Conservation (phyloP, 371 early-diverging fungal genomes). For the Mucor sp. region DNA sequence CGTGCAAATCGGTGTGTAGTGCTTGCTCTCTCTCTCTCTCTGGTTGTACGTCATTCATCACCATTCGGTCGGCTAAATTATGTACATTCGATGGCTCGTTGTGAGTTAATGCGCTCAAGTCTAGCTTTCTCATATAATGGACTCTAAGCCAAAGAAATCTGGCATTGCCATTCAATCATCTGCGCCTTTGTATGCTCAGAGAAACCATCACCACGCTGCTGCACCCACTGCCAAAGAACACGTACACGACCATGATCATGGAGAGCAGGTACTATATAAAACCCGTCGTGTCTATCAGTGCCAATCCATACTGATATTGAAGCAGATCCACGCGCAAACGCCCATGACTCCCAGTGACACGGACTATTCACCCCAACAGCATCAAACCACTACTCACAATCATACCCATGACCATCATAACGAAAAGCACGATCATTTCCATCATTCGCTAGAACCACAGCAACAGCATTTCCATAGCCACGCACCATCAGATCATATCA, state of each 20-base stretch:
- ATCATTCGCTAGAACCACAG: conserved; percentile 8
- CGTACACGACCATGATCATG: background rate
- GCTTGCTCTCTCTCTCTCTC: too few relatives aligned
- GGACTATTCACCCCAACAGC: background rate
- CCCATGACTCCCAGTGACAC: background rate
- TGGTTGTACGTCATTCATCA: conserved; percentile 4
- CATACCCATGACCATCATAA: background rate
- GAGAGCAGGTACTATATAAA: background rate
- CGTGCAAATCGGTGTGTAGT: background rate
- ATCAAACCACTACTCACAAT: background rate
- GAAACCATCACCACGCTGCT: conserved; percentile 1
- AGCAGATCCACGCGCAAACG: background rate
- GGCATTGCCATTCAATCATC: conserved; percentile 18
- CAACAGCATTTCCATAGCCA: conserved; percentile 23
- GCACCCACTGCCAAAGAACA: background rate
- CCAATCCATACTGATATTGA: too few relatives aligned
- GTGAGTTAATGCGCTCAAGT: background rate
- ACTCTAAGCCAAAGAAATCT: background rate
- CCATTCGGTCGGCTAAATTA: background rate
- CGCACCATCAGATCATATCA: conserved; percentile 17
- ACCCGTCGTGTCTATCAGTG: background rate
- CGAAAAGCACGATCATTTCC: conserved; percentile 14
- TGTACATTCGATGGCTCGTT: background rate
- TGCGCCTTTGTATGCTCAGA: conserved; percentile 10
- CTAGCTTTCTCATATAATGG: background rate